Conservation (phyloP, 202 grass and related monocot species). For the Cymbopogon flexuosus region DNA sequence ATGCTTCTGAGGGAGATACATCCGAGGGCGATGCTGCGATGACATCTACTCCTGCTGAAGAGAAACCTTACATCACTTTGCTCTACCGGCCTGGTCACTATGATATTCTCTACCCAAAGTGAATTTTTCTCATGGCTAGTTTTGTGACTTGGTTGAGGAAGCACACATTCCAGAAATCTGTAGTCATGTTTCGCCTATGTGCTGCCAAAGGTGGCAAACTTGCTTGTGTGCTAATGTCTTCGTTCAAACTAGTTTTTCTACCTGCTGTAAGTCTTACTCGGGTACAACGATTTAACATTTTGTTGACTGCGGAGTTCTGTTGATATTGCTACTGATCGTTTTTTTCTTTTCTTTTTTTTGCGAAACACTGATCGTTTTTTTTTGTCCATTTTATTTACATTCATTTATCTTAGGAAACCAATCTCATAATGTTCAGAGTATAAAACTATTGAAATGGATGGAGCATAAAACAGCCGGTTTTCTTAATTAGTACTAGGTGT, state of each 20-base stretch:
- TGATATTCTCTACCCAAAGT: slow-evolving; percentile 90
- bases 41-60: not conserved
- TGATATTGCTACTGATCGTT: slow-evolving; percentile 7
- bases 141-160: slow-evolving; percentile 11
- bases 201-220: slow-evolving; percentile 52
- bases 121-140: slow-evolving; percentile 31
- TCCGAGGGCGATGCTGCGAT: slow-evolving; percentile 8
- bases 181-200: slow-evolving; percentile 38
- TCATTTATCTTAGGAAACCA: not conserved
- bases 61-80: slow-evolving; percentile 69
- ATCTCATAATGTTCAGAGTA: not conserved
- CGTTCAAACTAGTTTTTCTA: not conserved
- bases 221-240: slow-evolving; percentile 20
- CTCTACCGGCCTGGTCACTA: slow-evolving; percentile 96
- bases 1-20: slow-evolving; percentile 1
- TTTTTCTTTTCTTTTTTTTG: too few species aligned
- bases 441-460: not conserved
- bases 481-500: not conserved
- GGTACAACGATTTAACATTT: slow-evolving; percentile 35
- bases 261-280: slow-evolving; percentile 26
- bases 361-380: too few species aligned
- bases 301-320: slow-evolving; percentile 25
- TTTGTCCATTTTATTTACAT: too few species aligned
- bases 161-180: slow-evolving; percentile 20
- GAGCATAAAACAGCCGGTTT: not conserved